Evolutionary conservation across 768 basidiomycete species (phyloP).

Genomic region (Pulveroboletus sp.): DNA sequence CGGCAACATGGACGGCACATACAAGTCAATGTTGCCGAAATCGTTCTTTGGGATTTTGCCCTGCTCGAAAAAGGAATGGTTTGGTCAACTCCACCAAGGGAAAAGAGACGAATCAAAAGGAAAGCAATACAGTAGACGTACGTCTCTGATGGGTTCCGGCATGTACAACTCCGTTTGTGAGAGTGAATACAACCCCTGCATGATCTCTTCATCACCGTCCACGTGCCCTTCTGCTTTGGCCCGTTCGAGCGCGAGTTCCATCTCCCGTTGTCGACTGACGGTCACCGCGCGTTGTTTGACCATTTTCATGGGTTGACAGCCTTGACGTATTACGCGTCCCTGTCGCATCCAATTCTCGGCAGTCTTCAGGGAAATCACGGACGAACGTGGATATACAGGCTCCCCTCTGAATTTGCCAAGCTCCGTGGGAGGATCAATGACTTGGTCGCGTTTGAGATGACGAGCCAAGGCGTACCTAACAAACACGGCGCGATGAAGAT

Average conservation of each 20-base stretch:
- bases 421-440: constrained; percentile 74
- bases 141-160: constrained; percentile 80
- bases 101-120: constrained; percentile 1
- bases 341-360: constrained; percentile 93
- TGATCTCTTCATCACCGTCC: constrained; percentile 47
- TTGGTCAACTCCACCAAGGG: constrained; percentile 1
- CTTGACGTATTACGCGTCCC: constrained; percentile 67
- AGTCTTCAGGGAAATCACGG: constrained; percentile 82
- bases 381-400: constrained; percentile 80
- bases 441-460: constrained; percentile 84
- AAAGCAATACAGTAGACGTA: constrained; percentile 38
- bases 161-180: constrained; percentile 79
- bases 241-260: constrained; percentile 51
- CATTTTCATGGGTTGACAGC: constrained; percentile 84
- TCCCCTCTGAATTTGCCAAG: constrained; percentile 92
- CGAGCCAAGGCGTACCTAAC: constrained; percentile 76
- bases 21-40: constrained; percentile 96
- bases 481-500: background rate
- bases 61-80: constrained; percentile 37
- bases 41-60: constrained; percentile 92
- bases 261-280: constrained; percentile 67
- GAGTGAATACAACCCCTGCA: constrained; percentile 85
- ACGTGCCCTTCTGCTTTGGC: constrained; percentile 34
- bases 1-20: constrained; percentile 93
- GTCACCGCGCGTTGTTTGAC: constrained; percentile 84